Conservation (phyloP, 2,329 filamentous ascomycete genomes). For the Fusarium abutilonis region DNA sequence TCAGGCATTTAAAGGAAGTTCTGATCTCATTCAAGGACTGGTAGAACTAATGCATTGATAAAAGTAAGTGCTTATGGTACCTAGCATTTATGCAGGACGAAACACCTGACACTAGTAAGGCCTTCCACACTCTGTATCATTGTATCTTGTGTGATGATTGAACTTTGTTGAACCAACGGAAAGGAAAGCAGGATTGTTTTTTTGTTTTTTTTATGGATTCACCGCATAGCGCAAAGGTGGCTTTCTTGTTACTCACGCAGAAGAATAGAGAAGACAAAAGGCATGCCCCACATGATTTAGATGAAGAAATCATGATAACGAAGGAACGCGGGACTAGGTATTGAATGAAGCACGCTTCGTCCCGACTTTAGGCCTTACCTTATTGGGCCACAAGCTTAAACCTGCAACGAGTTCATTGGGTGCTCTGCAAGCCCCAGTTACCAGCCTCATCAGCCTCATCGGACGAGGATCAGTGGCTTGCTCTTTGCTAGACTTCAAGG, state of each 20-base stretch:
- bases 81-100: no score
- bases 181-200: no score
- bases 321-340: not conserved
- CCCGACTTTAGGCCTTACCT: slow-evolving; percentile 22
- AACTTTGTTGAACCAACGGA: no score
- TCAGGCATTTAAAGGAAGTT: no score
- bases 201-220: no score
- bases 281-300: slow-evolving; percentile 14
- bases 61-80: no score
- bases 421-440: slow-evolving; percentile 10
- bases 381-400: not conserved
- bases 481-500: slow-evolving; percentile 21
- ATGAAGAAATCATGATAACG: not conserved
- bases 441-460: slow-evolving; percentile 44
- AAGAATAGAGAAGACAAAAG: not conserved
- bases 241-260: not conserved
- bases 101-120: no score
- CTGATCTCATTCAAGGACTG: no score
- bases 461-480: slow-evolving; percentile 36
- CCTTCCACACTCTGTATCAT: no score
- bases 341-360: slow-evolving; percentile 30
- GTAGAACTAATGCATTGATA: no score
- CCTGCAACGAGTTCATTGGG: slow-evolving; percentile 20
- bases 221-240: no score
- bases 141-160: no score